Conservation (phyloP, 495 filamentous ascomycete genomes). For the Aspergillus cavernicola region DNA sequence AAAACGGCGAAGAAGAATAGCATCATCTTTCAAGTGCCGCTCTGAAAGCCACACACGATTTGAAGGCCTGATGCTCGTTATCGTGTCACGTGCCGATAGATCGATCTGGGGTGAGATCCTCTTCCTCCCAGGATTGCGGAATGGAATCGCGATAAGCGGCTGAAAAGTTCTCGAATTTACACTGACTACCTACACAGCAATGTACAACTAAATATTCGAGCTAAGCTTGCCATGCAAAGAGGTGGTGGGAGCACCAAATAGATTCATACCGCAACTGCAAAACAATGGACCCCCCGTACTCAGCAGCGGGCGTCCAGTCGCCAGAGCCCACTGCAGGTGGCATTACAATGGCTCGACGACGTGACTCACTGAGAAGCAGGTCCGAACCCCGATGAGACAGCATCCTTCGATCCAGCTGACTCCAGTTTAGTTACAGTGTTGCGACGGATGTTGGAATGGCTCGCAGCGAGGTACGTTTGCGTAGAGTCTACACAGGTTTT, state of each 20-base stretch:
- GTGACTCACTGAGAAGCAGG: conserved; percentile 76
- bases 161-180: not conserved
- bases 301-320: conserved; percentile 18
- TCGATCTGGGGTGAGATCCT: not conserved
- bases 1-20: no score
- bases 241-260: not conserved
- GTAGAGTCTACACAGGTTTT: not conserved
- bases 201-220: not conserved
- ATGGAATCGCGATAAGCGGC: no score
- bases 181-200: not conserved
- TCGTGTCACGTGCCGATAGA: no score
- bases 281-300: conserved; percentile 25
- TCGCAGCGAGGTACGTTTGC: conserved; percentile 71
- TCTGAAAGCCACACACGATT: no score
- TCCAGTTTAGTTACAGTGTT: conserved; percentile 59
- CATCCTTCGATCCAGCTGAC: conserved; percentile 19
- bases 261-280: not conserved
- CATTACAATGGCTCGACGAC: conserved; percentile 38
- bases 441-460: conserved; percentile 99
- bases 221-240: not conserved
- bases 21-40: no score
- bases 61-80: no score
- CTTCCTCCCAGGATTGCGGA: no score
- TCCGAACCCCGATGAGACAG: conserved; percentile 19
- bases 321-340: conserved; percentile 21